A percentile compares a stretch with the other conserved stretches of the same genome.
Evolutionary conservation across 768 basidiomycete species (phyloP).

Genomic region (Tephrocybe rancida): DNA sequence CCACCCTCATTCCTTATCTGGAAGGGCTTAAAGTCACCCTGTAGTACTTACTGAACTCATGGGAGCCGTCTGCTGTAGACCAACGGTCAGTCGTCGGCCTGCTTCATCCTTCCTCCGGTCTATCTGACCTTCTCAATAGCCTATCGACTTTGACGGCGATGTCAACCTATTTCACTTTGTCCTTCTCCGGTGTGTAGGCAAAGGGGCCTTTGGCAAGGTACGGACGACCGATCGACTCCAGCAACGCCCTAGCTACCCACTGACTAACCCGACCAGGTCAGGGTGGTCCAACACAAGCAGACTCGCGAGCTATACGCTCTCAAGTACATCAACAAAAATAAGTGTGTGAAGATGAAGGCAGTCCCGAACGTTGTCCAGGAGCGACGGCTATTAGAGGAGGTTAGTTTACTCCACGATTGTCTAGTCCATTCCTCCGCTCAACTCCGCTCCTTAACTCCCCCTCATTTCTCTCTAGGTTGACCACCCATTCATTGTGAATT

Average conservation of each 20-base stretch:
- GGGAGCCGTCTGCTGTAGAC: constrained; percentile 87
- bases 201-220: constrained; percentile 99
- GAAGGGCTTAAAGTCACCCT: constrained; percentile 5
- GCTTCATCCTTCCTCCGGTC: neutral
- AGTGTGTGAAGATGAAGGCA: constrained; percentile 98
- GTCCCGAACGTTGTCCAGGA: constrained; percentile 98
- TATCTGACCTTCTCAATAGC: constrained; percentile 43
- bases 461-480: constrained; percentile 63
- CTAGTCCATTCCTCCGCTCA: too few species aligned
- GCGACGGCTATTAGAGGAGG: constrained; percentile 93
- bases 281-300: constrained; percentile 99
- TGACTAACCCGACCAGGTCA: constrained; percentile 61
- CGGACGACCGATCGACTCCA: constrained; percentile 6
- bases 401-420: constrained; percentile 30
- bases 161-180: constrained; percentile 97
- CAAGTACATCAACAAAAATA: constrained; percentile 99
- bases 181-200: constrained; percentile 94
- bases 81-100: constrained; percentile 52
- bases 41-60: constrained; percentile 39
- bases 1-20: neutral
- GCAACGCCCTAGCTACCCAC: constrained; percentile 8
- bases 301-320: constrained; percentile 95
- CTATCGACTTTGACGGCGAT: constrained; percentile 94
- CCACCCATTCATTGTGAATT: constrained; percentile 92
- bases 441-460: constrained; percentile 13